Percentiles rank a stretch among this genome's conserved stretches.
phyloP scores from a whole-genome alignment of 2,329 filamentous ascomycete genomes.

The Aspergillus spinulosporus region DNA sequence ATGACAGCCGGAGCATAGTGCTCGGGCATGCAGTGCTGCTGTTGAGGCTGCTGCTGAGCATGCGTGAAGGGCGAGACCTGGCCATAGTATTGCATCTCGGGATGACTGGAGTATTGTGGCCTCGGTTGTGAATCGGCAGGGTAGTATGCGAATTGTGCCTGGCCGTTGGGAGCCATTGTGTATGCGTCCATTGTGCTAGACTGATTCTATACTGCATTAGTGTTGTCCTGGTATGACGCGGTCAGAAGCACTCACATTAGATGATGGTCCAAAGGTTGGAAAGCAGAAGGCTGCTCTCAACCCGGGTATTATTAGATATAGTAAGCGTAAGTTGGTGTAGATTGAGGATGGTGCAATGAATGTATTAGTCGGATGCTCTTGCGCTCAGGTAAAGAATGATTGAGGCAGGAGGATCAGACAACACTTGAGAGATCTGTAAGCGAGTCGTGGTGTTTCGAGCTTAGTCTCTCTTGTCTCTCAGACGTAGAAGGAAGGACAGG shows the following conservation, averaged over 20 bases:
- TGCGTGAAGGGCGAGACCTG: slow-evolving; percentile 36
- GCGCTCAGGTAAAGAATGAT: slow-evolving; percentile 25
- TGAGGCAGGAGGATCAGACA: slow-evolving; percentile 8
- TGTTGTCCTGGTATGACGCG: not conserved
- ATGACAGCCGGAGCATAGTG: slow-evolving; percentile 43
- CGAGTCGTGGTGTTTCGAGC: slow-evolving; percentile 6
- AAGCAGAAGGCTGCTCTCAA: slow-evolving; percentile 9
- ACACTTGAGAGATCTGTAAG: slow-evolving; percentile 1
- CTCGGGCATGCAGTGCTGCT: slow-evolving; percentile 29
- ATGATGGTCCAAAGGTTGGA: not conserved
- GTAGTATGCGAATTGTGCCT: slow-evolving; percentile 85
- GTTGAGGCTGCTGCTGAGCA: slow-evolving; percentile 24
- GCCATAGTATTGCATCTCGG: slow-evolving; percentile 50
- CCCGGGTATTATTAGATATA: slow-evolving; percentile 20
- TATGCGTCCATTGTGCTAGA: slow-evolving; percentile 63
- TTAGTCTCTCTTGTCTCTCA: slow-evolving; percentile 14
- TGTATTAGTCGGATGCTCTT: slow-evolving; percentile 34
- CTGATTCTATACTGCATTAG: slow-evolving; percentile 13
- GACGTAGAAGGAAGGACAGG: slow-evolving; percentile 38
- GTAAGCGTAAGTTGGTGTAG: slow-evolving; percentile 11
- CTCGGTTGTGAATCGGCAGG: slow-evolving; percentile 71
- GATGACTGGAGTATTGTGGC: slow-evolving; percentile 72
- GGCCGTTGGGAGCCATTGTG: slow-evolving; percentile 54
- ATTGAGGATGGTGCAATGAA: slow-evolving; percentile 20
- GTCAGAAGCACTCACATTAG: slow-evolving; percentile 6